phyloP scores from a whole-genome alignment of 345 rosid species.

The Sisymbrium irio region DNA sequence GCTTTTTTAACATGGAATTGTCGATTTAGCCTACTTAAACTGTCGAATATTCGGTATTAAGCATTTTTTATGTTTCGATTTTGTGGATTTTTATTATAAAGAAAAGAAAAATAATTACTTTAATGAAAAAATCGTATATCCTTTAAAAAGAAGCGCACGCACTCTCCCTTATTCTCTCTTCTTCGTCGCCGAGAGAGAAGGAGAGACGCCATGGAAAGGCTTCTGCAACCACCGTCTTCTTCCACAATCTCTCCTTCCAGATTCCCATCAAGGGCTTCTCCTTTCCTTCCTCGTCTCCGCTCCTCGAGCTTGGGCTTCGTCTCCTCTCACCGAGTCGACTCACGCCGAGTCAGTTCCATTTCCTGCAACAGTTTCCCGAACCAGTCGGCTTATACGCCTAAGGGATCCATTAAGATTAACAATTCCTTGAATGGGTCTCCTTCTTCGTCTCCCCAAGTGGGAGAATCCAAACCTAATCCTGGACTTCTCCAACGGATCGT shows the following conservation, averaged over 20 bases:
- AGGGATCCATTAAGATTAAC: slow-evolving; percentile 7
- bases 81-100: background rate
- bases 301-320: slow-evolving; percentile 35
- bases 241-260: slow-evolving; percentile 51
- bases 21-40: background rate
- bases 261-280: slow-evolving; percentile 33
- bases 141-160: slow-evolving; percentile 19
- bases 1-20: background rate
- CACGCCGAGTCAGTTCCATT: slow-evolving; percentile 45
- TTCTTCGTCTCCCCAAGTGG: slow-evolving; percentile 21
- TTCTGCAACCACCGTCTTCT: slow-evolving; percentile 57
- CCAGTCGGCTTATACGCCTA: slow-evolving; percentile 16
- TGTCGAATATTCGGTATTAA: background rate
- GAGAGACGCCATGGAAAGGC: slow-evolving; percentile 82
- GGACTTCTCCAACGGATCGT: slow-evolving; percentile 38
- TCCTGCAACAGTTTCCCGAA: slow-evolving; percentile 39
- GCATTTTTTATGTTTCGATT: background rate
- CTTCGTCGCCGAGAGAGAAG: slow-evolving; percentile 15
- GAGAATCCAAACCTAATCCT: slow-evolving; percentile 36
- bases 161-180: background rate
- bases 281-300: slow-evolving; percentile 44
- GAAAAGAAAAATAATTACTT: background rate
- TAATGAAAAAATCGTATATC: slow-evolving; percentile 9
- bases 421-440: slow-evolving; percentile 19
- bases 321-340: slow-evolving; percentile 30